These are phyloP conservation scores for Cercophora sp. DNA, from an alignment of 495 filamentous ascomycete species.

Conservation along the genomic window DNA sequence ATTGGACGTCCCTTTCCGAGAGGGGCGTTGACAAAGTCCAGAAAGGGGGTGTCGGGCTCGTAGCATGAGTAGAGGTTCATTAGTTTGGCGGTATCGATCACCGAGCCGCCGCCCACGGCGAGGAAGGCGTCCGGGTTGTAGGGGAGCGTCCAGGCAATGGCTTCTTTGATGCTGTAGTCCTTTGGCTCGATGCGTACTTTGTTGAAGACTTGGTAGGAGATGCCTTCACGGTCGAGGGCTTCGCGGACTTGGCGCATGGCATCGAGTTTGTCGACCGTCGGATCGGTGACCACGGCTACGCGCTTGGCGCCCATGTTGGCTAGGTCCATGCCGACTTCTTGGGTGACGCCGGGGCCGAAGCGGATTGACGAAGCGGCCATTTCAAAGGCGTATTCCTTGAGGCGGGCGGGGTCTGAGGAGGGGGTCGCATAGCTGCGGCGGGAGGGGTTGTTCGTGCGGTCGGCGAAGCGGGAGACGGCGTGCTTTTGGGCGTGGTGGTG, in stretches of 20 bases:
- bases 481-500: conserved; percentile 55
- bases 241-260: conserved; percentile 83
- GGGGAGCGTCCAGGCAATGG: conserved; percentile 76
- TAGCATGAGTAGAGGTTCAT: conserved; percentile 94
- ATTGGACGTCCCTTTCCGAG: conserved; percentile 85
- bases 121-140: conserved; percentile 83
- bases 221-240: conserved; percentile 67
- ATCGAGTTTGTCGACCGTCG: conserved; percentile 68
- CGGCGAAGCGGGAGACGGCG: conserved; percentile 32
- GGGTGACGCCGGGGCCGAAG: conserved; percentile 88
- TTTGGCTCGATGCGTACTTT: conserved; percentile 83
- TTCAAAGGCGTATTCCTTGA: conserved; percentile 97
- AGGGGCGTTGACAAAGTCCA: conserved; percentile 97
- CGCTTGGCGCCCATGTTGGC: conserved; percentile 81
- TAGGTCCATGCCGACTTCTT: conserved; percentile 99
- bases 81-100: conserved; percentile 96
- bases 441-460: conserved; percentile 16
- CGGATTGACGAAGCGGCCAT: conserved; percentile 94
- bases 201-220: conserved; percentile 76
- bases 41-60: conserved; percentile 82
- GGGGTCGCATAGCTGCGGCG: conserved; percentile 63
- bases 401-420: conserved; percentile 57
- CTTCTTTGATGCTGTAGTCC: conserved; percentile 85
- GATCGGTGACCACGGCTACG: conserved; percentile 88
- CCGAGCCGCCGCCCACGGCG: conserved; percentile 82